A percentile compares a stretch with the other conserved stretches of the same genome.
phyloP scores from a whole-genome alignment of 495 filamentous ascomycete genomes.

The Penicillium turbatum region DNA sequence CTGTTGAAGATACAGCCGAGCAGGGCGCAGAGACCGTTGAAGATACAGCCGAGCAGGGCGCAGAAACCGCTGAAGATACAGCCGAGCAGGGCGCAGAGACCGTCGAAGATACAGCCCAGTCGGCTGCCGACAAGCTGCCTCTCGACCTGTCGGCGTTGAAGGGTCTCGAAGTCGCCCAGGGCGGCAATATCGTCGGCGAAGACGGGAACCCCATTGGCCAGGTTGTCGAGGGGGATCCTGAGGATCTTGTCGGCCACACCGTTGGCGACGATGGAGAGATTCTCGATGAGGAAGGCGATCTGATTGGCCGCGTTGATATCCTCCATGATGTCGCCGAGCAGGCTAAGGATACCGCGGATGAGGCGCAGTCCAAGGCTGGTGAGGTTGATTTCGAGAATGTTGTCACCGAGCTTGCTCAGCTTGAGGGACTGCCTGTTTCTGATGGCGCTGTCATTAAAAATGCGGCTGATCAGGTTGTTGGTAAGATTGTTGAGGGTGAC shows the following conservation, averaged over 20 bases:
- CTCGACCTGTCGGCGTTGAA: conserved; percentile 64
- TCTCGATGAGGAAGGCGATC: conserved; percentile 46
- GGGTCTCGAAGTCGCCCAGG: conserved; percentile 56
- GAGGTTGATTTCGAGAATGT: conserved; percentile 11
- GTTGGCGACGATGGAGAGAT: conserved; percentile 54
- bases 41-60: conserved; percentile 14
- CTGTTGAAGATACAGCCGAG: too few species aligned
- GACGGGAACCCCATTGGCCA: conserved; percentile 38
- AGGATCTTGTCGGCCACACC: conserved; percentile 43
- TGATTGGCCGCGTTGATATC: conserved; percentile 45
- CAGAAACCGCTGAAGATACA: conserved; percentile 24
- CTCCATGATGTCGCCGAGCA: conserved; percentile 33
- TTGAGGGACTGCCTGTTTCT: conserved; percentile 54
- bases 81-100: too few species aligned
- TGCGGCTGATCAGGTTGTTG: conserved; percentile 51
- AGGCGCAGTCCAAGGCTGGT: conserved; percentile 17
- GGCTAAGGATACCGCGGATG: conserved; percentile 17
- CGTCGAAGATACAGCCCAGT: not conserved
- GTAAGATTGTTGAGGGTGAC: conserved; percentile 56
- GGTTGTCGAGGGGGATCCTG: conserved; percentile 40
- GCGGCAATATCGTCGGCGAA: conserved; percentile 37
- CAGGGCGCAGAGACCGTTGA: too few species aligned
- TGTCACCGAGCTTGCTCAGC: conserved; percentile 33
- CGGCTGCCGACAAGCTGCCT: conserved; percentile 23
- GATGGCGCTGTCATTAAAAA: conserved; percentile 55